Conservation (phyloP, 768 basidiomycete genomes). For the Amylocystis lapponica region DNA sequence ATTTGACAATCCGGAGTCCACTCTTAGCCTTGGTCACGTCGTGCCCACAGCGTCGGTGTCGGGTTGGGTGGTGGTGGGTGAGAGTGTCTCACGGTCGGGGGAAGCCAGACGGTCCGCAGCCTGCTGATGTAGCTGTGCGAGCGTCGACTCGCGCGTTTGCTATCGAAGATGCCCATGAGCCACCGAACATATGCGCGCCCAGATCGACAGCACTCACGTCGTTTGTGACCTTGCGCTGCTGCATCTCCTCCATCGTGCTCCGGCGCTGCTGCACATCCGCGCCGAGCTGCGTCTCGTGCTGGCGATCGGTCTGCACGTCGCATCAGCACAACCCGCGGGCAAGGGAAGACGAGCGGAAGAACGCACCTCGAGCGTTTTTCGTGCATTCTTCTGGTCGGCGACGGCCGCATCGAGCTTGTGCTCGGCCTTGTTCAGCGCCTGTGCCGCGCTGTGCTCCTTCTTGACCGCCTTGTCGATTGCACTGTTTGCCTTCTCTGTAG, state of each 20-base stretch:
- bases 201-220: conserved; percentile 19
- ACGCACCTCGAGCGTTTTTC: conserved; percentile 41
- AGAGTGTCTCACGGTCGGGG: no score
- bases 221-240: conserved; percentile 23
- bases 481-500: conserved; percentile 40
- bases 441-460: conserved; percentile 43
- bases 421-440: conserved; percentile 46
- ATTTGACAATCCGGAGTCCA: no score
- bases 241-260: conserved; percentile 18
- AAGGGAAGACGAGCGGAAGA: background rate
- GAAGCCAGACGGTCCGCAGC: conserved; percentile 15
- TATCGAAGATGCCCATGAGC: no score
- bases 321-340: background rate
- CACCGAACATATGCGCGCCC: no score
- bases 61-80: no score
- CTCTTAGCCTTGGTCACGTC: no score
- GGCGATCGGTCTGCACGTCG: conserved; percentile 20
- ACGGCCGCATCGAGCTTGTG: conserved; percentile 47
- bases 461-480: conserved; percentile 41
- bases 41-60: no score
- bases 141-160: conserved; percentile 18
- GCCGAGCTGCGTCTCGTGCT: conserved; percentile 20
- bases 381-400: conserved; percentile 35
- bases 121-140: conserved; percentile 20
- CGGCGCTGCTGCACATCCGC: conserved; percentile 21